phyloP scores from a whole-genome alignment of 164 flowering plant genomes.

The Chimonanthus salicifolius region DNA sequence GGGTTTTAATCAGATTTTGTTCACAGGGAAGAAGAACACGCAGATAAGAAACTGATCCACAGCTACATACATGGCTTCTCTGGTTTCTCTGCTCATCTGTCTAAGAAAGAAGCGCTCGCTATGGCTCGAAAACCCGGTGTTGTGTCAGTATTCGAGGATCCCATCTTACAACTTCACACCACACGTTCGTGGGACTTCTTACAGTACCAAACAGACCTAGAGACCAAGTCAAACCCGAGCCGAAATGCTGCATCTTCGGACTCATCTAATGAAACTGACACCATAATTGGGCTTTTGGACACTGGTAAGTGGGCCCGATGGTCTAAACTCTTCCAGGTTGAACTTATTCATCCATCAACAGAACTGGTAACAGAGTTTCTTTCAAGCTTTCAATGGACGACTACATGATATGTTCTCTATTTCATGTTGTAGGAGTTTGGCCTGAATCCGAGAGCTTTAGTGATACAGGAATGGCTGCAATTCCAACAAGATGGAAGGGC shows the following conservation, averaged over 20 bases:
- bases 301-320: conserved; percentile 25
- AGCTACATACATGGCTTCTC: conserved; percentile 44
- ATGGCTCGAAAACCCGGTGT: conserved; percentile 36
- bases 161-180: conserved; percentile 47
- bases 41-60: conserved; percentile 27
- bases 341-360: neutral
- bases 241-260: neutral
- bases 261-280: conserved; percentile 16
- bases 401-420: neutral
- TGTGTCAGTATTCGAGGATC: conserved; percentile 53
- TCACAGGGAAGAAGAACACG: conserved; percentile 10
- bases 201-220: conserved; percentile 27
- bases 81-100: conserved; percentile 50
- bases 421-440: conserved; percentile 37
- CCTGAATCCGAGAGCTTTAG: conserved; percentile 57
- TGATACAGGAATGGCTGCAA: conserved; percentile 40
- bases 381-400: neutral
- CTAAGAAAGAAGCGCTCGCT: conserved; percentile 35
- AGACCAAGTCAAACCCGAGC: conserved; percentile 14
- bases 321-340: neutral
- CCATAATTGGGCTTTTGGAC: conserved; percentile 52
- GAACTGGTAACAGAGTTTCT: neutral
- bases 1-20: neutral
- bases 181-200: conserved; percentile 64
- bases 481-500: conserved; percentile 56